Evolutionary conservation across 306 rosid species (phyloP).

Genomic region (Prunus fruticosa): DNA sequence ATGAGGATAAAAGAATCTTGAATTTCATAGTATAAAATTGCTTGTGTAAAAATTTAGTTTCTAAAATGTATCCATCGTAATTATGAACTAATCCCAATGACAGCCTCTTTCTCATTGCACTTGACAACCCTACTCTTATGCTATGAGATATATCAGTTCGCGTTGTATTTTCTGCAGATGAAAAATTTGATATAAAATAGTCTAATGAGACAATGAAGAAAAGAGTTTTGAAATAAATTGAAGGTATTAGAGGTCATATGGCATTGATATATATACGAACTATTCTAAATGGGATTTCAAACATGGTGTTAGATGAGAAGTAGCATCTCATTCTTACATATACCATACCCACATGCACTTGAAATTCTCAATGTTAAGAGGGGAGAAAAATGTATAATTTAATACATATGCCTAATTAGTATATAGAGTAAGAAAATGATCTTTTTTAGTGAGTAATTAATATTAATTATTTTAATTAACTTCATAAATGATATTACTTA

Average conservation of each 20-base stretch:
- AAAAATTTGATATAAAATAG: not conserved
- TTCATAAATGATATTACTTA: no score
- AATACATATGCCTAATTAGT: no score
- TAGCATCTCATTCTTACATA: not conserved
- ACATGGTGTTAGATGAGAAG: not conserved
- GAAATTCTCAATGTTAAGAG: no score
- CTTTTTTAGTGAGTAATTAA: no score
- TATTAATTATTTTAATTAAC: no score
- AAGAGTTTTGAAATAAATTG: not conserved
- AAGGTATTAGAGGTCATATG: not conserved
- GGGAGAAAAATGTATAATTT: no score
- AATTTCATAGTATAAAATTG: no score
- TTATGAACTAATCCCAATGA: slow-evolving; percentile 4
- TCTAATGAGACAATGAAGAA: not conserved
- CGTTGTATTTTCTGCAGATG: slow-evolving; percentile 68
- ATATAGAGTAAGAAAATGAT: no score
- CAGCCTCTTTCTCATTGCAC: slow-evolving; percentile 44
- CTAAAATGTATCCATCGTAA: slow-evolving; percentile 18
- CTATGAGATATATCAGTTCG: slow-evolving; percentile 57
- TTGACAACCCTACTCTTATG: slow-evolving; percentile 66
- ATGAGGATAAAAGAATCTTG: no score
- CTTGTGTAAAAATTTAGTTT: slow-evolving; percentile 33
- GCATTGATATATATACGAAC: not conserved
- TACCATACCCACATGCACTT: not conserved
- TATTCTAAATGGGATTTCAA: not conserved